Evolutionary conservation across 768 basidiomycete genomes (phyloP).

Genomic region (Crassisporium funariophilum): DNA sequence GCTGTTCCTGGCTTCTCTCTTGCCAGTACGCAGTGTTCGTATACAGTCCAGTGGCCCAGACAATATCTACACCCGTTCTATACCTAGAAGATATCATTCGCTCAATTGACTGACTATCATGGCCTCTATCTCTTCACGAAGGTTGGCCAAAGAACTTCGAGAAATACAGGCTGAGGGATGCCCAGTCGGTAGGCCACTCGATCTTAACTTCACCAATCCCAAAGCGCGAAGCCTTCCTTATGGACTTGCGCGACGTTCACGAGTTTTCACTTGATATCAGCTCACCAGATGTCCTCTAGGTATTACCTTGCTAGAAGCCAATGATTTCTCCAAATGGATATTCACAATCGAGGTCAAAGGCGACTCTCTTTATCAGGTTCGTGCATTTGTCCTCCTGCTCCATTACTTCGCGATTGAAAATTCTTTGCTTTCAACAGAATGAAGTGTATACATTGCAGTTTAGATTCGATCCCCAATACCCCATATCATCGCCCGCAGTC

Average conservation of each 20-base stretch:
- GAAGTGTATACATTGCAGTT: slow-evolving; percentile 81
- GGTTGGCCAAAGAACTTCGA: slow-evolving; percentile 70
- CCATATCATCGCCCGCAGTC: slow-evolving; percentile 86
- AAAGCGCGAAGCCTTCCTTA: not conserved
- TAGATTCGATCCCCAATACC: slow-evolving; percentile 79
- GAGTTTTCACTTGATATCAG: not conserved
- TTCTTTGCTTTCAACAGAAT: slow-evolving; percentile 42
- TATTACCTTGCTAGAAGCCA: slow-evolving; percentile 71
- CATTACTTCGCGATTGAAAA: not conserved
- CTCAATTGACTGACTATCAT: slow-evolving; percentile 32
- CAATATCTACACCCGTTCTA: not conserved
- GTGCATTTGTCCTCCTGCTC: slow-evolving; percentile 9
- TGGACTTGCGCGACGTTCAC: not conserved
- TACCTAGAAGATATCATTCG: not conserved
- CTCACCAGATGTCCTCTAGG: slow-evolving; percentile 41
- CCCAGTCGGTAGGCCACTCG: slow-evolving; percentile 54
- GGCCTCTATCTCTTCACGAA: slow-evolving; percentile 63
- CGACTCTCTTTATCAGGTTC: slow-evolving; percentile 75
- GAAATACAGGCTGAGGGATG: slow-evolving; percentile 70
- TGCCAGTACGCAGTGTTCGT: no score
- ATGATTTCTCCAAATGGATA: slow-evolving; percentile 77
- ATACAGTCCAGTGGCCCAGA: not conserved
- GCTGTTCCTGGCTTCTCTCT: no score
- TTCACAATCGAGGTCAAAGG: slow-evolving; percentile 85
- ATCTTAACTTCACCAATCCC: slow-evolving; percentile 5